Evolutionary conservation across 495 filamentous ascomycete species (phyloP).

Genomic region (Penicillium goetzii): DNA sequence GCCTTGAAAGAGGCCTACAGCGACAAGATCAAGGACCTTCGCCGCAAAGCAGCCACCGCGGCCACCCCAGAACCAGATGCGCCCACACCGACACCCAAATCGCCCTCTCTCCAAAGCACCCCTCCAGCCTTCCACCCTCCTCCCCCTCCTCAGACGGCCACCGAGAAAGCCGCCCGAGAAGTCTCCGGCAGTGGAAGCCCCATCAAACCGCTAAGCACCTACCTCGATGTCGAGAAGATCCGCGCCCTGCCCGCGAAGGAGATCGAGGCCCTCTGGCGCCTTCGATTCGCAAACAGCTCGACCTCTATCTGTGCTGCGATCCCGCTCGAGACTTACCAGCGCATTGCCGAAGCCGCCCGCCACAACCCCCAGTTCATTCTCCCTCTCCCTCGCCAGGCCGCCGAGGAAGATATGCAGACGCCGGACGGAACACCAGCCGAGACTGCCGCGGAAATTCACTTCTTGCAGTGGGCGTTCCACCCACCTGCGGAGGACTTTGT

Average conservation of each 20-base stretch:
- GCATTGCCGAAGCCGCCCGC: conserved; percentile 68
- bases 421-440: conserved; percentile 13
- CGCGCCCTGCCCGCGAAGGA: conserved; percentile 73
- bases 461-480: conserved; percentile 75
- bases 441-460: conserved; percentile 51
- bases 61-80: conserved; percentile 52
- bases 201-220: conserved; percentile 80
- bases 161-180: conserved; percentile 38
- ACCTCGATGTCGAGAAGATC: conserved; percentile 81
- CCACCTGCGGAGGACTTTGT: conserved; percentile 77
- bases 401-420: conserved; percentile 27
- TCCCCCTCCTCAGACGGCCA: conserved; percentile 37
- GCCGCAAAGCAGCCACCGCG: conserved; percentile 62
- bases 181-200: conserved; percentile 46
- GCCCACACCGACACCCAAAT: conserved; percentile 13
- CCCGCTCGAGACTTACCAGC: conserved; percentile 67
- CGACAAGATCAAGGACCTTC: conserved; percentile 73
- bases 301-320: conserved; percentile 81
- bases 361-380: conserved; percentile 86
- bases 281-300: conserved; percentile 73
- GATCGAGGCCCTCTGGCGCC: conserved; percentile 86
- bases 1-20: conserved; percentile 81
- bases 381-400: conserved; percentile 71
- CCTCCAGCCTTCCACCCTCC: conserved; percentile 33
- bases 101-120: conserved; percentile 23